Percentiles rank a stretch among this genome's conserved stretches.
Conservation (phyloP, 2,329 filamentous ascomycete genomes). For the Chaetomium sp. region DNA sequence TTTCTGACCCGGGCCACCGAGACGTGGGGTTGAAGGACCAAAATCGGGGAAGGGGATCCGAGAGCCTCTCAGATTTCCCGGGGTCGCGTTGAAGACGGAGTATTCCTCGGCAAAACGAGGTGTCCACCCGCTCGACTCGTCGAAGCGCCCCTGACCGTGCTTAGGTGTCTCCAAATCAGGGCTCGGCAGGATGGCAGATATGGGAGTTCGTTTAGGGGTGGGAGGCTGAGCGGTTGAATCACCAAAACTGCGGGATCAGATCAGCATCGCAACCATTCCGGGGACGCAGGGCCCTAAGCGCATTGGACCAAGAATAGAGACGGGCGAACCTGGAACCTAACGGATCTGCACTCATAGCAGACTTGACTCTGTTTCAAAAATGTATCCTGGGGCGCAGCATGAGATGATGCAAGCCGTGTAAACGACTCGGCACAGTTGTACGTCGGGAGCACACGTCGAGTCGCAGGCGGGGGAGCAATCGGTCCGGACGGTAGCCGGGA, state of each 20-base stretch:
- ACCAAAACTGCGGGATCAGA: slow-evolving; percentile 56
- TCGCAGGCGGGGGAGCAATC: slow-evolving; percentile 8
- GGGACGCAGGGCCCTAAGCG: slow-evolving; percentile 7
- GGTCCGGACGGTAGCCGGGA: slow-evolving; percentile 21
- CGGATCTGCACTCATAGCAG: slow-evolving; percentile 67
- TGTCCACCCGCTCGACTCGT: slow-evolving; percentile 58
- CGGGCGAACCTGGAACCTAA: slow-evolving; percentile 52
- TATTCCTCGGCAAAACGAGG: slow-evolving; percentile 66
- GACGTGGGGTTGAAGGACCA: slow-evolving; percentile 43
- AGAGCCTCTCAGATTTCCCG: slow-evolving; percentile 56
- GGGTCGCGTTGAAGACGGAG: slow-evolving; percentile 66
- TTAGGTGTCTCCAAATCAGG: slow-evolving; percentile 61
- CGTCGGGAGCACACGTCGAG: slow-evolving; percentile 10
- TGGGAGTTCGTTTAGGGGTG: slow-evolving; percentile 61
- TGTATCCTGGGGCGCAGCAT: slow-evolving; percentile 29
- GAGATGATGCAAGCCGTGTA: slow-evolving; percentile 17
- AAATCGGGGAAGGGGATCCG: slow-evolving; percentile 52
- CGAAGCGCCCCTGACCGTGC: slow-evolving; percentile 49
- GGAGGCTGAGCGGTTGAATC: slow-evolving; percentile 63
- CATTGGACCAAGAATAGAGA: slow-evolving; percentile 14
- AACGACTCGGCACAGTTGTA: not conserved
- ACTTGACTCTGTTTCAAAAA: slow-evolving; percentile 31
- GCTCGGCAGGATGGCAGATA: slow-evolving; percentile 55
- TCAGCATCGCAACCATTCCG: slow-evolving; percentile 37
- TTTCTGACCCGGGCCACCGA: slow-evolving; percentile 46